Base-by-base conservation (phyloP, 257 asterid species). In the Jacaranda mimosifolia region DNA sequence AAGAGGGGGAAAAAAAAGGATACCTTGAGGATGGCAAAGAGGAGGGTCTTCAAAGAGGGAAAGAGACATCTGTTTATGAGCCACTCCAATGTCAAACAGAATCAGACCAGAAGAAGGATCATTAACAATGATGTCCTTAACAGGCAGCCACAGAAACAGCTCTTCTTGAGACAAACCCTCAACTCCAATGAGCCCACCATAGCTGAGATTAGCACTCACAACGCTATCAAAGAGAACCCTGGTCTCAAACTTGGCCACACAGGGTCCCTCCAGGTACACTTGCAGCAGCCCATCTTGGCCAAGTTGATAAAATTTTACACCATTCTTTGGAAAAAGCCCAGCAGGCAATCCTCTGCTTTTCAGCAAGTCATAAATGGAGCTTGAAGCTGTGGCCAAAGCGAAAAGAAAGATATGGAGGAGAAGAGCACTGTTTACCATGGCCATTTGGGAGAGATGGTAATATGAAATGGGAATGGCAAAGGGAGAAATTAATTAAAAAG, bases 131-230 rank as follows among this genome's bases (percentile, higher is more conserved):
- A 94, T 94, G 10, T 87, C 98, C 78, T 89, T 94, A 7, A 94
- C 97, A 4, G 98, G 97, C n/a, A 94, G 68, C 98, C 98, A 94
- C 13, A 94, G 48, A 45, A 94, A 94, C 1, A 94, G 93, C 87
- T 94, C 98, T 64, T 94, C 95, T 59, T 94, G 96, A 32, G 96
- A 86, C 68, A 94, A 70, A 0, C 98, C 98, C 80, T 94, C 89
- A 0, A 94, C 89, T 7, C 97, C 97, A 32, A 78, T 92, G 55
- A 94, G 77, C 1, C 94, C 97, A 3, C 98, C 98, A 7, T 91
- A 89, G 80, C 91, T 91, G 3, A 94, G 88, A 60, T 94, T 94
- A 3, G 98, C 98, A 26, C 86, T 80, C 7, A 94, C 97, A n/a
- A 92, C 90, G 39, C 88, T 87, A 13, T 92, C 96, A 72, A 91